Evolutionary conservation across 805 yeast species (phyloP).

Genomic region (Ogataea zsoltii): DNA sequence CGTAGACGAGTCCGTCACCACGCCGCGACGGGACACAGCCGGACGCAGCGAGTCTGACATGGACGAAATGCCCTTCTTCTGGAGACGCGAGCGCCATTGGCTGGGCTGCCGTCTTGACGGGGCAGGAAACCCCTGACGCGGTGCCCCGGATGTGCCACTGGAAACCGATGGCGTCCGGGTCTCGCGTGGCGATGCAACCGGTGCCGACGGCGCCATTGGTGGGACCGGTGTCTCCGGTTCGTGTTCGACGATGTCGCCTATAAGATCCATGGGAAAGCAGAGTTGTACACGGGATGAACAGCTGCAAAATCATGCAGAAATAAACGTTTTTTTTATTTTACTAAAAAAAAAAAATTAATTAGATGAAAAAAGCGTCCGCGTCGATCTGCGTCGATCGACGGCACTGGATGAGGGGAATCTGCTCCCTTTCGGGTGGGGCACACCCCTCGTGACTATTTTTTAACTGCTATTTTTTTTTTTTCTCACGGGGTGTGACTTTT

Average conservation of each 20-base stretch:
- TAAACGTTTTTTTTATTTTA: not conserved
- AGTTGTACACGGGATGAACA: too few relatives aligned
- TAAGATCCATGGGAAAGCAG: conserved; percentile 67
- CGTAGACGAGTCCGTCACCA: conserved; percentile 2
- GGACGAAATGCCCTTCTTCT: conserved; percentile 34
- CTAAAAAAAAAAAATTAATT: too few relatives aligned
- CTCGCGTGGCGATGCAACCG: too few relatives aligned
- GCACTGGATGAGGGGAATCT: not conserved
- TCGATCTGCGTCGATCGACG: not conserved
- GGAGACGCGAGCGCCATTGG: conserved; percentile 49
- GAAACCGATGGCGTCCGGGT: too few relatives aligned
- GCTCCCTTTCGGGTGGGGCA: not conserved
- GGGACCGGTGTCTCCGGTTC: conserved; percentile 30
- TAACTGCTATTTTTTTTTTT: not conserved
- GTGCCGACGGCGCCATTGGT: not conserved
- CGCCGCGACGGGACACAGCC: conserved; percentile 1
- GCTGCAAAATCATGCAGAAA: not conserved
- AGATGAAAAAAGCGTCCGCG: too few relatives aligned
- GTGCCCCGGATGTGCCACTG: too few relatives aligned
- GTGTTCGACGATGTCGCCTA: conserved; percentile 74
- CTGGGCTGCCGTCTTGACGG: conserved; percentile 41
- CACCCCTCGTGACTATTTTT: not conserved
- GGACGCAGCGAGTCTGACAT: conserved; percentile 25
- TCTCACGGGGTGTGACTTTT: not conserved
- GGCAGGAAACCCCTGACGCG: conserved; percentile 38